These are phyloP conservation scores for Schizonepeta tenuifolia DNA, from an alignment of 257 asterid species.

Conservation along the genomic window DNA sequence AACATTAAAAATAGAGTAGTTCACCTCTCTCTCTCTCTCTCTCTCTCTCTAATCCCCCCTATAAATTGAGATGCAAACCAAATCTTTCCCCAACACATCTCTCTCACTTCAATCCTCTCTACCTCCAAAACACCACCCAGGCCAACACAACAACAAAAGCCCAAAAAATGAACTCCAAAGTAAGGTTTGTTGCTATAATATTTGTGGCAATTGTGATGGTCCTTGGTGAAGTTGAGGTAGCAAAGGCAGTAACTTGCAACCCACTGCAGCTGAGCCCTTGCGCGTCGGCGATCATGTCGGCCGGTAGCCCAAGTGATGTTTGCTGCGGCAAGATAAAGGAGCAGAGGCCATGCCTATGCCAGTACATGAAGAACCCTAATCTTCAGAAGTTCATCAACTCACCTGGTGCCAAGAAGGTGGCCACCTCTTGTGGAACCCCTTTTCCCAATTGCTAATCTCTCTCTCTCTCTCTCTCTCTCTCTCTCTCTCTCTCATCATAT, in stretches of 20 bases:
- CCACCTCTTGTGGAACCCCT: constrained; percentile 74
- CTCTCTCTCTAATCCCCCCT: constrained; percentile 26
- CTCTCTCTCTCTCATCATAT: not conserved
- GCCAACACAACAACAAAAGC: not conserved
- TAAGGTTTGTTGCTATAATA: constrained; percentile 31
- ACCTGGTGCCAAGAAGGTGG: constrained; percentile 81
- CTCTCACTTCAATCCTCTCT: not conserved
- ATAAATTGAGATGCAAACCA: constrained; percentile 45
- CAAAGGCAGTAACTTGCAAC: constrained; percentile 65
- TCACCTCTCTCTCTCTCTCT: not conserved
- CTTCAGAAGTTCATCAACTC: constrained; percentile 79
- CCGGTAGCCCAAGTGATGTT: constrained; percentile 50
- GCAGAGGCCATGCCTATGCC: constrained; percentile 83
- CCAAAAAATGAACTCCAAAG: constrained; percentile 36
- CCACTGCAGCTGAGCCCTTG: constrained; percentile 86
- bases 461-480: not conserved
- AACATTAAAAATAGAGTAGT: not conserved
- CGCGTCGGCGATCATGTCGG: constrained; percentile 66
- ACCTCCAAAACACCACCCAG: not conserved
- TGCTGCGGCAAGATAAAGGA: constrained; percentile 75
- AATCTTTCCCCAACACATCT: constrained; percentile 35
- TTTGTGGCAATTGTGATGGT: constrained; percentile 41
- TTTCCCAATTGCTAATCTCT: constrained; percentile 62
- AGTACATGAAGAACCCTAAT: constrained; percentile 72
- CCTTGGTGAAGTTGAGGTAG: constrained; percentile 39